A percentile compares a stretch with the other conserved stretches of the same genome.
Conservation (phyloP, 495 filamentous ascomycete species). For the Aspergillus carlsbadensis region DNA sequence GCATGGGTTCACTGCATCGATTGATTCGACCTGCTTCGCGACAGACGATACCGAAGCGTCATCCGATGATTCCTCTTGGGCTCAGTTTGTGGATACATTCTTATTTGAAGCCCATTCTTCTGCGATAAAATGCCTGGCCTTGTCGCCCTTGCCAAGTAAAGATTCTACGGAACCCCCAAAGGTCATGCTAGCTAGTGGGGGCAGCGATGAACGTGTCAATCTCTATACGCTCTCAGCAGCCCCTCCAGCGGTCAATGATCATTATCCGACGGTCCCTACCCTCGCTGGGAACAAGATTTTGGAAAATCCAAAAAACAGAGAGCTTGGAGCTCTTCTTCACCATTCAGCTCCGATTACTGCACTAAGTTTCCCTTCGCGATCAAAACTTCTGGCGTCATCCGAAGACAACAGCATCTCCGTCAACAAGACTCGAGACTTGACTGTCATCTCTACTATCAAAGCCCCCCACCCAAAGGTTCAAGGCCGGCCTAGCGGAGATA, state of each 20-base stretch:
- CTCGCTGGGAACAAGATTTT: constrained; percentile 66
- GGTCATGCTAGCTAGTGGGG: constrained; percentile 82
- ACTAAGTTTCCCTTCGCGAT: constrained; percentile 78
- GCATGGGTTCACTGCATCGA: constrained; percentile 81
- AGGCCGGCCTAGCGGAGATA: constrained; percentile 87
- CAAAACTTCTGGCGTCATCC: constrained; percentile 78
- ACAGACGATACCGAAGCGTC: constrained; percentile 19
- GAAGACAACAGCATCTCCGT: constrained; percentile 90
- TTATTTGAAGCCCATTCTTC: constrained; percentile 92
- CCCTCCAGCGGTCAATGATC: constrained; percentile 48
- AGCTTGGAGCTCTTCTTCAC: constrained; percentile 83
- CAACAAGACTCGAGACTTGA: constrained; percentile 85
- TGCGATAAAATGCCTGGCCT: constrained; percentile 82
- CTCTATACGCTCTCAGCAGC: constrained; percentile 84
- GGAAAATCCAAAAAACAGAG: constrained; percentile 82
- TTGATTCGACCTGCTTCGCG: constrained; percentile 43
- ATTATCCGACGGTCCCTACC: constrained; percentile 52
- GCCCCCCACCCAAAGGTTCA: constrained; percentile 79
- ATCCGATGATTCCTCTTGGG: constrained; percentile 30
- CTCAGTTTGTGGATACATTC: constrained; percentile 88
- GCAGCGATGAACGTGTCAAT: constrained; percentile 91
- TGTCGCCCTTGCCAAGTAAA: constrained; percentile 71
- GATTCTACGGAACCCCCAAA: constrained; percentile 58
- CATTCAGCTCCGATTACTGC: constrained; percentile 77
- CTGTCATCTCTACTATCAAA: constrained; percentile 83